Base-by-base conservation (phyloP, 169 alveolate genomes). In the Toxoplasma gondii region DNA sequence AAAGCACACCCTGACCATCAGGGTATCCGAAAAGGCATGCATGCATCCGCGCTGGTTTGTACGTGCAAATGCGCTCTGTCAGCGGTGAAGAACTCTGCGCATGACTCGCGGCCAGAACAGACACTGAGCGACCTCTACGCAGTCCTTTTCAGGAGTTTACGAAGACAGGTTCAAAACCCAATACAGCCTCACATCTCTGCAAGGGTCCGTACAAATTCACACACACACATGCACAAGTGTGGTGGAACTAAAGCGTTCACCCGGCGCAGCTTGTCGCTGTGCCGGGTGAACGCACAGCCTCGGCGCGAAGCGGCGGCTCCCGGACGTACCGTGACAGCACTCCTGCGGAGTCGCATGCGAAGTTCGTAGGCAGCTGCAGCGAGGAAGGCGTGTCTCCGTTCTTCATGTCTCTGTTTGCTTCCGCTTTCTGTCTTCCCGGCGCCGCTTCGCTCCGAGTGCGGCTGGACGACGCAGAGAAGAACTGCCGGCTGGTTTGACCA, bases 271-370 rank as follows among this genome's bases (percentile, higher is more conserved):
- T 10, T 34, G 5, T 34, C 44, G 34, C 29, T 70, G 36, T 34
- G 34, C 34, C 83, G 39, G 29, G 83, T 9, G 83, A n/a, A n/a
- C n/a, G n/a, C n/a, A n/a, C n/a, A n/a, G n/a, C n/a, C n/a, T n/a
- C n/a, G n/a, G n/a, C n/a, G n/a, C n/a, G n/a, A n/a, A 1, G 19
- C 43, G 44, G 39, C 1, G 12, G 44, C 44, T 4, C 39, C 86
- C 2, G 43, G 86, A 19, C 90, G 9, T 41, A 82, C 90, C 90
- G 38, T 39, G 69, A 82, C 34, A 0, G 69, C 90, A 16, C 34
- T 29, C 31, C 67, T 41, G 39, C 31, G 67, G 31, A 82, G 90
- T 36, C 54, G 53, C 90, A 82, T 82, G 69, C 90, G 90, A 22
- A 82, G 90, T 31, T 82, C 90, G 67, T 41, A 27, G 38, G 90